Evolutionary conservation across 2,329 filamentous ascomycete species (phyloP), one percentile per base, ranked within the genome.

Genomic region (Trichoderma atrobrunneum): DNA sequence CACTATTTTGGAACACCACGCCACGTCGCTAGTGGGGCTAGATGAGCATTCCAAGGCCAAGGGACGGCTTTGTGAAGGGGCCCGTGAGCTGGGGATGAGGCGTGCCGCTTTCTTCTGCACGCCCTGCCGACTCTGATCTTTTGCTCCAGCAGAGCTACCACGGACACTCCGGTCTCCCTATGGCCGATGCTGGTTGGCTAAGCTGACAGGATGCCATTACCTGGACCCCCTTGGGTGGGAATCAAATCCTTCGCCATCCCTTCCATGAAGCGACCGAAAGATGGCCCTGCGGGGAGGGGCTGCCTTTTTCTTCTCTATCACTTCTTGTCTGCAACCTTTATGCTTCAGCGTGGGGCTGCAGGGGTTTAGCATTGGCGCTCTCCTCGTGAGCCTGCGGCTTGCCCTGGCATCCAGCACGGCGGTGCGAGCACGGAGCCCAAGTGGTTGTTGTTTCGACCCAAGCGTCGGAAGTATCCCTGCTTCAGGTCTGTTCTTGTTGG

Each of bases 231-330:
- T 51, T 64, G 76, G 77, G 76, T 78, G 73, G 48, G 43, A 69
- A 62, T 32, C 36, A 54, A 76, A 76, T 73, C 72, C 74, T 80
- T 78, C 78, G 78, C 75, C 76, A 76, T 78, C 79, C 75, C 77
- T 78, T 79, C 78, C 72, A 78, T 76, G 54, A 63, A 56, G 57
- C 67, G 30, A 70, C 66, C 57, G 18, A 60, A 51, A 60, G 51
- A 36, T 69, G 66, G 66, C 39, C 57, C 66, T 30, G 57, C 39
- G 30, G 54, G 66, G 36, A 18, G 51, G 39, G 43, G 11, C 34
- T 69, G 21, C 24, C 39, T 61, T 43, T 64, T 51, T 51, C 30
- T 51, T 39, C 16, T 36, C 54, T 48, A 26, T 48, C 24, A 26
- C 28, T 36, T 69, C n/a, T 61, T 16, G 36, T 6, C 65, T 60